Conservation (phyloP, 2,329 filamentous ascomycete genomes). For the Phoma sp. region DNA sequence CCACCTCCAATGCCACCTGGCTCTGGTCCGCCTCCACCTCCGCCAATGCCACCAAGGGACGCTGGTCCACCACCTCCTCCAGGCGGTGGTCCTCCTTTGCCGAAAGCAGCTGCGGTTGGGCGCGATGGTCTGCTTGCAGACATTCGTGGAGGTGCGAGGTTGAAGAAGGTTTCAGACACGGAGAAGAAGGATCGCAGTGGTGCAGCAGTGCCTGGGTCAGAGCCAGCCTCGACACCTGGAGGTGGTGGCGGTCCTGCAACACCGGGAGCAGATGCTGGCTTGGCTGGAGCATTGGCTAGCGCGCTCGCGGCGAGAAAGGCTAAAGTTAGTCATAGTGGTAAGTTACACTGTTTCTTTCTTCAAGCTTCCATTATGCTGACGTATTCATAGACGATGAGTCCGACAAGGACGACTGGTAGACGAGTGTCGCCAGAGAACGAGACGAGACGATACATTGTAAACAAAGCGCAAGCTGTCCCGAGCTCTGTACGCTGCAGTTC, state of each 20-base stretch:
- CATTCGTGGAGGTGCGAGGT: conserved; percentile 69
- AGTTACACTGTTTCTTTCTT: conserved; percentile 34
- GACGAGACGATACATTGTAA: not conserved
- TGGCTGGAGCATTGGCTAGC: conserved; percentile 70
- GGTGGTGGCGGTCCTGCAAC: conserved; percentile 47
- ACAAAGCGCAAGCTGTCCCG: not conserved
- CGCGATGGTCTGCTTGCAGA: conserved; percentile 71
- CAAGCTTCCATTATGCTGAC: conserved; percentile 32
- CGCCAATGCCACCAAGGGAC: conserved; percentile 37
- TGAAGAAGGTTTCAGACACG: conserved; percentile 76
- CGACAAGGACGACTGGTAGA: conserved; percentile 76
- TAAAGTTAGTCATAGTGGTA: conserved; percentile 94
- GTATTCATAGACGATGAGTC: conserved; percentile 70
- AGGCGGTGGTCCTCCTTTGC: conserved; percentile 34
- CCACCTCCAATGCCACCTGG: conserved; percentile 46
- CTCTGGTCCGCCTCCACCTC: conserved; percentile 50
- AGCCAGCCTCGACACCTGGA: conserved; percentile 58
- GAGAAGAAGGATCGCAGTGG: conserved; percentile 76
- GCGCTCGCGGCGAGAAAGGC: conserved; percentile 86
- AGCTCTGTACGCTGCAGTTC: not conserved
- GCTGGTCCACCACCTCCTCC: conserved; percentile 47
- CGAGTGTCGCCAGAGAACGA: conserved; percentile 4
- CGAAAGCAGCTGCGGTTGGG: conserved; percentile 51
- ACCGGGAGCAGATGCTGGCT: conserved; percentile 41
- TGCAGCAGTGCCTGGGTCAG: conserved; percentile 63